Base-by-base conservation (phyloP, 2,329 filamentous ascomycete genomes). In the Monosporascus sp. region DNA sequence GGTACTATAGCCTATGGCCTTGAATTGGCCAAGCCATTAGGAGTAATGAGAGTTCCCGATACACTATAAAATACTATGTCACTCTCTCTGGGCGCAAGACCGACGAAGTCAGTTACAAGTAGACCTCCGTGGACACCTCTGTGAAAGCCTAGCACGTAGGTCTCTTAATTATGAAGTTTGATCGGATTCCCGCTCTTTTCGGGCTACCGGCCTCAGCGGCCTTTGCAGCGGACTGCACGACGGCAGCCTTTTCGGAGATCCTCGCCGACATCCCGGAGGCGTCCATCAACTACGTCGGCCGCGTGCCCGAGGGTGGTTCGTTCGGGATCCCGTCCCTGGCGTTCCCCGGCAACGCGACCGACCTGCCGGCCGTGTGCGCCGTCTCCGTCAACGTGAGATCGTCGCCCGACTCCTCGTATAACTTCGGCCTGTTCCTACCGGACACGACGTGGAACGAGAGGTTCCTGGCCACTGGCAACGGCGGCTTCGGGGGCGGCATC, bases 351-450 rank as follows among this genome's bases (percentile, higher is more conserved):
- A 60, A 62, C 25, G 62, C 67, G 1, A 68, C 64, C 2, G 55
- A 58, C 6, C 57, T 72, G 3, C 69, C 69, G 2, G 59, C 58
- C 3, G 61, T 70, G 9, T 72, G 70, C 52, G 66, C 67, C 14
- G 60, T 68, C 9, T 62, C 58, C 22, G 58, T 70, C 31, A 64
- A 62, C 17, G 63, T 68, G 3, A 65, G 57, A 27, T 64, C 60
- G 0, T 65, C 64, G 0, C 54, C 60, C 2, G 55, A 53, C 6
- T 67, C 65, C 1, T 63, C 60, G 11, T 71, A 60, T 56, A 63
- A 59, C 8, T 64, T 70, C 38, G 68, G 65, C 5, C 46, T 72
- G 8, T 67, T 72, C 48, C 58, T 71, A 5, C 68, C 68, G 0
- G 52, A 46, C 22, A 14, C 43, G 1, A 20, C 43, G 24, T 72